A percentile compares a stretch with the other conserved stretches of the same genome.
These are phyloP conservation scores for Paspalum notatum DNA, from an alignment of 176 grass and related monocot genomes.

Conservation along the genomic window DNA sequence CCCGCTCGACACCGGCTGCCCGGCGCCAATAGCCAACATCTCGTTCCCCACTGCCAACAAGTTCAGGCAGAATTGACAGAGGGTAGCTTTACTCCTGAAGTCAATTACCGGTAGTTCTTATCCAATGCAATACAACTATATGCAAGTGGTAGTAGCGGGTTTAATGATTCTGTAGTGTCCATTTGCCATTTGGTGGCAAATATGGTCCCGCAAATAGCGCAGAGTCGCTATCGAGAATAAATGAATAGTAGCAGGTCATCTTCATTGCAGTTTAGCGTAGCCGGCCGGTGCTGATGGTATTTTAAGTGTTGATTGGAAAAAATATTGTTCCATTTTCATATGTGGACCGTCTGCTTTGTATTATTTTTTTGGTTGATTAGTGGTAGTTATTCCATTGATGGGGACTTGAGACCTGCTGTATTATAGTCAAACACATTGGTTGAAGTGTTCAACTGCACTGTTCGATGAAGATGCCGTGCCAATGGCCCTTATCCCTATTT, in stretches of 20 bases:
- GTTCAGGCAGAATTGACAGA: background rate
- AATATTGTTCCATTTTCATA: background rate
- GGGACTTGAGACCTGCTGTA: background rate
- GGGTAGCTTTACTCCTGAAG: background rate
- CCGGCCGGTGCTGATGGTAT: background rate
- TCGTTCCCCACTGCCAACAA: background rate
- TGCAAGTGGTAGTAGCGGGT: background rate
- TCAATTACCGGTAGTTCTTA: background rate
- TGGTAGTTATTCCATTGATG: conserved; percentile 16
- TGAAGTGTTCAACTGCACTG: conserved; percentile 5
- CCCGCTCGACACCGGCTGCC: conserved; percentile 35
- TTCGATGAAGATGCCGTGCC: conserved; percentile 24
- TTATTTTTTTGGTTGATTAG: conserved; percentile 6
- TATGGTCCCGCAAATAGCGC: background rate
- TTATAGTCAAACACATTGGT: conserved; percentile 37
- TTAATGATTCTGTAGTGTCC: background rate
- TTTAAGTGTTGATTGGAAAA: background rate
- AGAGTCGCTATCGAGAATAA: background rate
- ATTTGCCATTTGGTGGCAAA: background rate
- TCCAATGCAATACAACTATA: background rate
- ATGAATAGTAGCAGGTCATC: background rate
- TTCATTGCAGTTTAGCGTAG: background rate
- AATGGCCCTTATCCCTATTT: background rate
- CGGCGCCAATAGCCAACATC: conserved; percentile 3
- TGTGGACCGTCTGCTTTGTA: background rate